Conservation (phyloP, 1,139 yeast genomes). For the Blastobotrys malaysiensis region DNA sequence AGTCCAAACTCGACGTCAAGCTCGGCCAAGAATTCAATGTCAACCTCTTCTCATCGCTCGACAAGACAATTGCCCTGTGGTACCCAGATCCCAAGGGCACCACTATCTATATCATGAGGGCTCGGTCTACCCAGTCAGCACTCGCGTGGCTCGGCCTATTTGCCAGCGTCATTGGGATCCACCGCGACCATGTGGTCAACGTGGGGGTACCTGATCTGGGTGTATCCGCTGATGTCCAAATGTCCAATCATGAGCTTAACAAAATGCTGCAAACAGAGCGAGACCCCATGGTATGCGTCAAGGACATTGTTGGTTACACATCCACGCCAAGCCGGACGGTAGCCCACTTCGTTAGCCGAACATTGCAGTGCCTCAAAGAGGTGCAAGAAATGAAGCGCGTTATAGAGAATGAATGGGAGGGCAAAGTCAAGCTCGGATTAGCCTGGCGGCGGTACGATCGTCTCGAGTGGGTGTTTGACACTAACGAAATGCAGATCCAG, state of each 20-base stretch:
- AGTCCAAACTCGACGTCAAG: slow-evolving; percentile 23
- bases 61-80: slow-evolving; percentile 61
- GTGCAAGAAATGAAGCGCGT: slow-evolving; percentile 19
- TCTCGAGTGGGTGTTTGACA: slow-evolving; percentile 66
- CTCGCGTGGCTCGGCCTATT: slow-evolving; percentile 61
- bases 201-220: slow-evolving; percentile 50
- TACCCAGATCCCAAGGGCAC: slow-evolving; percentile 20
- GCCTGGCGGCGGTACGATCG: slow-evolving; percentile 68
- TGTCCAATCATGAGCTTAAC: neutral
- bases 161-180: slow-evolving; percentile 38
- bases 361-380: slow-evolving; percentile 28
- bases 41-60: slow-evolving; percentile 57
- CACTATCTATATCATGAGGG: slow-evolving; percentile 48
- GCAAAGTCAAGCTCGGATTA: slow-evolving; percentile 40
- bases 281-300: slow-evolving; percentile 8
- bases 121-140: slow-evolving; percentile 45
- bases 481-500: slow-evolving; percentile 44
- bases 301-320: slow-evolving; percentile 10
- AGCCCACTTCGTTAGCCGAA: slow-evolving; percentile 25
- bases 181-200: slow-evolving; percentile 29
- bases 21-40: slow-evolving; percentile 34
- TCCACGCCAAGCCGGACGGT: slow-evolving; percentile 23
- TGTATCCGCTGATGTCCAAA: slow-evolving; percentile 39
- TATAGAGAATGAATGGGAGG: slow-evolving; percentile 24
- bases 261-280: neutral